Conservation (phyloP, 305 asterid species). For the Ilex paraguariensis region DNA sequence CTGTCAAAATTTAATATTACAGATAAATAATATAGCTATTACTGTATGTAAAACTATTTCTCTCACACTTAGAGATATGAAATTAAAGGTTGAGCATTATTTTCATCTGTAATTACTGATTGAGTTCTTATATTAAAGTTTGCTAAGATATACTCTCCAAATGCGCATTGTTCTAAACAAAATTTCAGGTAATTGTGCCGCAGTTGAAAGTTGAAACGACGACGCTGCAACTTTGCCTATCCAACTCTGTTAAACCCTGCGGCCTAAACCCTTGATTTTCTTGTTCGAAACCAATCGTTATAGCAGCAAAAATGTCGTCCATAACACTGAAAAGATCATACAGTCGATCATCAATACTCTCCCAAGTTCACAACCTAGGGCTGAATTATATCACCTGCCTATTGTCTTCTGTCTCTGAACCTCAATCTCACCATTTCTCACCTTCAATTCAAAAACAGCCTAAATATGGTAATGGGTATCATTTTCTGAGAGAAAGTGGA, state of each 20-base stretch:
- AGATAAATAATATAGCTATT: no score
- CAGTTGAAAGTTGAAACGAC: no score
- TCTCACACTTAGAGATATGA: no score
- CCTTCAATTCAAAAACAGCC: slow-evolving; percentile 13
- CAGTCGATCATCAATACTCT: slow-evolving; percentile 8
- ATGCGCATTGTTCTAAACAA: no score
- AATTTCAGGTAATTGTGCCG: no score
- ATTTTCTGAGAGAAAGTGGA: slow-evolving; percentile 8
- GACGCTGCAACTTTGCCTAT: not conserved
- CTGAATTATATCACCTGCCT: slow-evolving; percentile 17
- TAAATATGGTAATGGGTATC: slow-evolving; percentile 20
- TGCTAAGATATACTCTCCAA: no score
- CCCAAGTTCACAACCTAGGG: slow-evolving; percentile 16
- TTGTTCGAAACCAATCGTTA: not conserved
- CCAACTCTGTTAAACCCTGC: slow-evolving; percentile 33
- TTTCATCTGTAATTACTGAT: no score
- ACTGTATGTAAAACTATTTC: no score
- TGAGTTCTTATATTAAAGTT: no score
- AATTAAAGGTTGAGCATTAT: no score
- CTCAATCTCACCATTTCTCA: slow-evolving; percentile 17
- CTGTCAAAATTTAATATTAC: no score
- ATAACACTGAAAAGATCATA: slow-evolving; percentile 37
- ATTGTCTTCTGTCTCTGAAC: slow-evolving; percentile 31
- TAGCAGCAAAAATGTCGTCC: slow-evolving; percentile 36
- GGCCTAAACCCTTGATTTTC: not conserved